These are phyloP conservation scores for Lavandula angustifolia DNA, from an alignment of 257 asterid genomes.

Conservation along the genomic window DNA sequence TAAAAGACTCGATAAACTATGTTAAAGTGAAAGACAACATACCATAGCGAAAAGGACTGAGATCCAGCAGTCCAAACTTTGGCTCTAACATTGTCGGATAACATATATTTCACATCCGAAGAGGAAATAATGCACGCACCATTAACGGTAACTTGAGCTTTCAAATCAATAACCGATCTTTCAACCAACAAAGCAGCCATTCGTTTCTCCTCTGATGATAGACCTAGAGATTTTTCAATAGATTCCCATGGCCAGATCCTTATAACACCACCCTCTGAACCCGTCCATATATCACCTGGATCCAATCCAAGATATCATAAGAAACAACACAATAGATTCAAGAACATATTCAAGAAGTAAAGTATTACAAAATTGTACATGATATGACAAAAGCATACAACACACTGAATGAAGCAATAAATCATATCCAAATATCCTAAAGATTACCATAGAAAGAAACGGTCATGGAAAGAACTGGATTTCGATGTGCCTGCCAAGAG, in stretches of 20 bases:
- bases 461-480: conserved; percentile 67
- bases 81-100: conserved; percentile 66
- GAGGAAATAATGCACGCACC: conserved; percentile 80
- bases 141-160: conserved; percentile 82
- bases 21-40: conserved; percentile 6
- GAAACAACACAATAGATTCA: neutral
- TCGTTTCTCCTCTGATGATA: conserved; percentile 70
- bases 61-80: conserved; percentile 84
- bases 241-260: conserved; percentile 87
- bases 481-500: conserved; percentile 91
- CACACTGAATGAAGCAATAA: neutral
- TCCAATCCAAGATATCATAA: conserved; percentile 13
- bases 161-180: conserved; percentile 66
- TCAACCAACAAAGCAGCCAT: conserved; percentile 87
- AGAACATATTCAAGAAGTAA: neutral
- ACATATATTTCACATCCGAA: conserved; percentile 69
- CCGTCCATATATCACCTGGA: conserved; percentile 90
- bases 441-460: conserved; percentile 72
- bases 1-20: neutral
- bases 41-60: conserved; percentile 78
- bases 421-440: neutral
- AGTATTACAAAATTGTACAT: too few relatives aligned
- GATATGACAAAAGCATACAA: neutral
- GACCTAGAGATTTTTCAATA: conserved; percentile 67
- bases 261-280: conserved; percentile 74